Evolutionary conservation across 495 filamentous ascomycete species (phyloP).

Genomic region (Pyrenula massariospora): DNA sequence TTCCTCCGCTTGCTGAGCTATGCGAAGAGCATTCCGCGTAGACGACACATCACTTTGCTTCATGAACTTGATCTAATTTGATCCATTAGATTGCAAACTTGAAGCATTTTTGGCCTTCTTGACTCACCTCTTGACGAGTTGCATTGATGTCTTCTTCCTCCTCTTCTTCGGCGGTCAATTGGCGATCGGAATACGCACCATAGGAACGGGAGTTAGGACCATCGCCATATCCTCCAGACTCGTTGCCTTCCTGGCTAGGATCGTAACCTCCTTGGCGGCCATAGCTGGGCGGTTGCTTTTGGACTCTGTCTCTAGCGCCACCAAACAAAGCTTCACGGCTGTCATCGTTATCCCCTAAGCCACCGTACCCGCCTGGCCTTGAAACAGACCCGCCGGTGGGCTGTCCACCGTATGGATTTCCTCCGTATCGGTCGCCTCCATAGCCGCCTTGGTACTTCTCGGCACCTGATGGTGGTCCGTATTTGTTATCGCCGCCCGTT

Average conservation of each 20-base stretch:
- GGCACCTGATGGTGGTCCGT: slow-evolving; percentile 21
- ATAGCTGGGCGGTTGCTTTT: slow-evolving; percentile 24
- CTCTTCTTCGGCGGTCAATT: slow-evolving; percentile 66
- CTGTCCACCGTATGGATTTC: slow-evolving; percentile 15
- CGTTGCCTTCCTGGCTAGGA: slow-evolving; percentile 23
- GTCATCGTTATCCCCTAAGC: slow-evolving; percentile 43
- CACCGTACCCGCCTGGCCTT: slow-evolving; percentile 60
- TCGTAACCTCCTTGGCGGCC: slow-evolving; percentile 29
- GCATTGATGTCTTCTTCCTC: slow-evolving; percentile 57
- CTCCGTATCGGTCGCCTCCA: slow-evolving; percentile 50
- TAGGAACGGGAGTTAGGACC: slow-evolving; percentile 34
- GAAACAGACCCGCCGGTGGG: slow-evolving; percentile 15
- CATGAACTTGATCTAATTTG: slow-evolving; percentile 41
- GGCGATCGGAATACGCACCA: slow-evolving; percentile 47
- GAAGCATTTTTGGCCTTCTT: no score
- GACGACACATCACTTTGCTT: slow-evolving; percentile 66
- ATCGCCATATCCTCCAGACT: slow-evolving; percentile 37
- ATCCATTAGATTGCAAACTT: no score
- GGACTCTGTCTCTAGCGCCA: slow-evolving; percentile 42
- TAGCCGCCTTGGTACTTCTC: slow-evolving; percentile 55
- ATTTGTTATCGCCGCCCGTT: slow-evolving; percentile 34
- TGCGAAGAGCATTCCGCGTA: slow-evolving; percentile 54
- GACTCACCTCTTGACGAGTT: slow-evolving; percentile 58
- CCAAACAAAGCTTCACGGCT: slow-evolving; percentile 56
- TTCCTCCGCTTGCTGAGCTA: slow-evolving; percentile 58